Percentiles rank a stretch among this genome's conserved stretches.
These are phyloP conservation scores for Cyberlindnera mississippiensis DNA, from an alignment of 805 yeast species.

Conservation along the genomic window DNA sequence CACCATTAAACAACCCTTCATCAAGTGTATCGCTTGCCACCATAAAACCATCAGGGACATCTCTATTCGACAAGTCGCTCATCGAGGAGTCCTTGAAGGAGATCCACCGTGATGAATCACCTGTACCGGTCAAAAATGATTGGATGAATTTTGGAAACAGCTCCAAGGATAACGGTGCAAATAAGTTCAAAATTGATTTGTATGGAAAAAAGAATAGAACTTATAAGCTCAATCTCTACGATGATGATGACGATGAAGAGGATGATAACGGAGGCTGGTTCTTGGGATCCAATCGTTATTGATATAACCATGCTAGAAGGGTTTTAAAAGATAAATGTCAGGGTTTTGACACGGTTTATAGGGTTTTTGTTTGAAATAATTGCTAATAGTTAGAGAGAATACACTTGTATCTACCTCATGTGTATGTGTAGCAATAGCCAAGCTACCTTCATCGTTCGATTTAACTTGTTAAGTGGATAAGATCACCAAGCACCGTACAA, in stretches of 20 bases:
- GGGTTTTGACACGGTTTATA: no score
- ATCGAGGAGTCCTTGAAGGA: slow-evolving; percentile 24
- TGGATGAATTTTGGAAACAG: slow-evolving; percentile 6
- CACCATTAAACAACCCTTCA: not conserved
- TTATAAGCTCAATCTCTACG: slow-evolving; percentile 22
- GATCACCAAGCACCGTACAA: no score
- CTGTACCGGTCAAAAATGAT: slow-evolving; percentile 1
- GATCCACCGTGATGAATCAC: slow-evolving; percentile 4
- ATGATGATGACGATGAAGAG: slow-evolving; percentile 14
- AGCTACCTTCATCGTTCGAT: no score
- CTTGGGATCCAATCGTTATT: slow-evolving; percentile 24
- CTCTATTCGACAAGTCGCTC: slow-evolving; percentile 23
- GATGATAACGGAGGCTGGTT: slow-evolving; percentile 19
- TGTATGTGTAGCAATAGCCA: no score
- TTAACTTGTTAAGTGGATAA: no score
- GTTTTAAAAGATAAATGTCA: no score
- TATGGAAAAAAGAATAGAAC: slow-evolving; percentile 26
- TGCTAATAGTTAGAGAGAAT: no score
- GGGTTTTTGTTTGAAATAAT: no score
- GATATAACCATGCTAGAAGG: no score
- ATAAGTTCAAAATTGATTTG: slow-evolving; percentile 25
- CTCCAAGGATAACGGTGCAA: not conserved
- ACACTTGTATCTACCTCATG: no score
- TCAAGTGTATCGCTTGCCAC: slow-evolving; percentile 6
- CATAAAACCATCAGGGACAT: slow-evolving; percentile 1